These are phyloP conservation scores for Cenchrus fungigraminus DNA, from an alignment of 176 grass and related monocot genomes.

Conservation along the genomic window DNA sequence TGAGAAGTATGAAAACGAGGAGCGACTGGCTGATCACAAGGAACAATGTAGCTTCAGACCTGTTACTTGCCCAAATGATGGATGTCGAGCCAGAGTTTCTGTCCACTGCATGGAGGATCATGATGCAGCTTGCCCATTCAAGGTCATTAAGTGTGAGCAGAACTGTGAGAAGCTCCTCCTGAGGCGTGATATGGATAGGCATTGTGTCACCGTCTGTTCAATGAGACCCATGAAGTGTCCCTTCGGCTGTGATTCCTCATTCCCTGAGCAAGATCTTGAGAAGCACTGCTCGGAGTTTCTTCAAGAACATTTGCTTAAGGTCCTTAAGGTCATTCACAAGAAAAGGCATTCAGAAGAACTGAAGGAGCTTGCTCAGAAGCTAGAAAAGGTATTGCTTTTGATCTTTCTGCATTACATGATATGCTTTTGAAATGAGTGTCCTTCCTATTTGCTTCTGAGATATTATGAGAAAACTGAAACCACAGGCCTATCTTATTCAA, in stretches of 20 bases:
- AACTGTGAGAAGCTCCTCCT: constrained; percentile 58
- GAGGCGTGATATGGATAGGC: constrained; percentile 85
- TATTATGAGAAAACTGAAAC: neutral
- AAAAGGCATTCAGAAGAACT: constrained; percentile 59
- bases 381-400: constrained; percentile 72
- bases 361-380: constrained; percentile 47
- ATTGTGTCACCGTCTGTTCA: constrained; percentile 83
- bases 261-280: constrained; percentile 56
- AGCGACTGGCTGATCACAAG: constrained; percentile 55
- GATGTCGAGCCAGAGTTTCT: constrained; percentile 60
- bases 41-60: constrained; percentile 65
- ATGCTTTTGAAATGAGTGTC: neutral
- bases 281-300: constrained; percentile 66
- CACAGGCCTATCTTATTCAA: neutral
- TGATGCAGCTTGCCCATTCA: constrained; percentile 60
- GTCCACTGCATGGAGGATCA: constrained; percentile 63
- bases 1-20: constrained; percentile 66
- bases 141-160: constrained; percentile 81
- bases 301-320: constrained; percentile 57
- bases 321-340: constrained; percentile 73
- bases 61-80: constrained; percentile 58
- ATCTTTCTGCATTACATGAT: constrained; percentile 4
- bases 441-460: neutral
- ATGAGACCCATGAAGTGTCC: constrained; percentile 91
- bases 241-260: constrained; percentile 75